Conservation (phyloP, 179 eudicot species). For the Spinacia oleracea region DNA sequence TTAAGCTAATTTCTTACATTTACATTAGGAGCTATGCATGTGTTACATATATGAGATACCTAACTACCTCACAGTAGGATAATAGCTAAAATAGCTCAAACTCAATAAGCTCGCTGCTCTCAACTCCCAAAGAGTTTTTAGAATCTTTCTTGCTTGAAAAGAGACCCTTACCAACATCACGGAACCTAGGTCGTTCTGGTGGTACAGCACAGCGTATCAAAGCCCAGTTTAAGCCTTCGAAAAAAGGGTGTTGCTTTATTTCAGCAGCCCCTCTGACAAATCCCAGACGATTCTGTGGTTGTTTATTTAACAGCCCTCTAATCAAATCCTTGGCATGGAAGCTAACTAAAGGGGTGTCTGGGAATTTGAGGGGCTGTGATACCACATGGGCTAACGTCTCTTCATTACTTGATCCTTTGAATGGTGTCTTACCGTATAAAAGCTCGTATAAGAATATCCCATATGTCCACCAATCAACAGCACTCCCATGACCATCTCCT, state of each 20-base stretch:
- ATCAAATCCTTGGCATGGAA: slow-evolving; percentile 68
- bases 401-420: slow-evolving; percentile 64
- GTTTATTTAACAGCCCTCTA: slow-evolving; percentile 54
- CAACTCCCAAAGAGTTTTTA: slow-evolving; percentile 29
- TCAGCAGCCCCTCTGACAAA: slow-evolving; percentile 69
- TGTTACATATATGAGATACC: slow-evolving; percentile 27
- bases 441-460: slow-evolving; percentile 74
- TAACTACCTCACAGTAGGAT: slow-evolving; percentile 17
- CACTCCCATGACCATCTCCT: slow-evolving; percentile 86
- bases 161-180: slow-evolving; percentile 30
- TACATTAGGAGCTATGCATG: slow-evolving; percentile 33
- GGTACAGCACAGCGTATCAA: slow-evolving; percentile 68
- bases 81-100: slow-evolving; percentile 57
- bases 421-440: slow-evolving; percentile 74
- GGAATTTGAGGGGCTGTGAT: slow-evolving; percentile 57
- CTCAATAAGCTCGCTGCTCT: slow-evolving; percentile 34
- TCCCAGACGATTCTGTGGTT: slow-evolving; percentile 65
- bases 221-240: slow-evolving; percentile 81
- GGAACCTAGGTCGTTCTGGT: slow-evolving; percentile 58
- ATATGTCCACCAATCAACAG: slow-evolving; percentile 90
- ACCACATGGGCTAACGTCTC: slow-evolving; percentile 63
- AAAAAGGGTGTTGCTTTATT: slow-evolving; percentile 69
- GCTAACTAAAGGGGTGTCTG: slow-evolving; percentile 57
- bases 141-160: slow-evolving; percentile 32
- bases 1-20: slow-evolving; percentile 32